These are phyloP conservation scores for Neonectria hederae DNA, from an alignment of 2,329 filamentous ascomycete genomes.

Conservation along the genomic window DNA sequence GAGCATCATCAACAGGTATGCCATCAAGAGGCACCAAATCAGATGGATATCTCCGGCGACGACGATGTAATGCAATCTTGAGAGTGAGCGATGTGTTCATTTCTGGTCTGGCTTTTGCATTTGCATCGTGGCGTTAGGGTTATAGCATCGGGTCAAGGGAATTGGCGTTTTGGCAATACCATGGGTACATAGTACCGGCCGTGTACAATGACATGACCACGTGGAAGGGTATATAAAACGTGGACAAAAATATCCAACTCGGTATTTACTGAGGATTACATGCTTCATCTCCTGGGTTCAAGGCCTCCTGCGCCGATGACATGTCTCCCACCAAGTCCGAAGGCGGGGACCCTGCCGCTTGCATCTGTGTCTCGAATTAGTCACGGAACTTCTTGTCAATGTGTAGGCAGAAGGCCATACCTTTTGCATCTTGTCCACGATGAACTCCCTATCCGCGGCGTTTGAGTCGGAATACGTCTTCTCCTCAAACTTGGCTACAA, in stretches of 20 bases:
- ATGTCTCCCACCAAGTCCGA: slow-evolving; percentile 91
- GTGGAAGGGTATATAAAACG: slow-evolving; percentile 42
- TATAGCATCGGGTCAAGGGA: slow-evolving; percentile 26
- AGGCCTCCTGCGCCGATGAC: slow-evolving; percentile 79
- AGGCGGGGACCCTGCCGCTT: slow-evolving; percentile 91
- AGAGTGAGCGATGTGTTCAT: background rate
- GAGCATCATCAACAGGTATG: slow-evolving; percentile 36
- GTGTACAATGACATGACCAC: slow-evolving; percentile 41
- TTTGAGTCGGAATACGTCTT: slow-evolving; percentile 84
- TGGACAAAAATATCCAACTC: slow-evolving; percentile 33
- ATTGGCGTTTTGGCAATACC: slow-evolving; percentile 37
- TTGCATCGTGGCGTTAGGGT: slow-evolving; percentile 33
- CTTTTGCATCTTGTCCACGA: slow-evolving; percentile 98
- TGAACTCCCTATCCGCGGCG: slow-evolving; percentile 83
- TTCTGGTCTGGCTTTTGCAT: slow-evolving; percentile 2
- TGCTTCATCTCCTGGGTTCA: slow-evolving; percentile 68
- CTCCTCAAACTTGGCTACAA: slow-evolving; percentile 89
- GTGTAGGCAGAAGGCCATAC: slow-evolving; percentile 58
- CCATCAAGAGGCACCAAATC: slow-evolving; percentile 43
- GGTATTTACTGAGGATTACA: slow-evolving; percentile 67
- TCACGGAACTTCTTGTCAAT: background rate
- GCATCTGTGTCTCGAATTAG: slow-evolving; percentile 73
- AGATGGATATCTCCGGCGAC: slow-evolving; percentile 59
- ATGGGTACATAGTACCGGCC: slow-evolving; percentile 27
- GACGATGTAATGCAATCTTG: slow-evolving; percentile 28